Percentiles rank a stretch among this genome's conserved stretches.
Evolutionary conservation across 495 filamentous ascomycete genomes (phyloP).

Genomic region (Lasiosphaeria hispida): DNA sequence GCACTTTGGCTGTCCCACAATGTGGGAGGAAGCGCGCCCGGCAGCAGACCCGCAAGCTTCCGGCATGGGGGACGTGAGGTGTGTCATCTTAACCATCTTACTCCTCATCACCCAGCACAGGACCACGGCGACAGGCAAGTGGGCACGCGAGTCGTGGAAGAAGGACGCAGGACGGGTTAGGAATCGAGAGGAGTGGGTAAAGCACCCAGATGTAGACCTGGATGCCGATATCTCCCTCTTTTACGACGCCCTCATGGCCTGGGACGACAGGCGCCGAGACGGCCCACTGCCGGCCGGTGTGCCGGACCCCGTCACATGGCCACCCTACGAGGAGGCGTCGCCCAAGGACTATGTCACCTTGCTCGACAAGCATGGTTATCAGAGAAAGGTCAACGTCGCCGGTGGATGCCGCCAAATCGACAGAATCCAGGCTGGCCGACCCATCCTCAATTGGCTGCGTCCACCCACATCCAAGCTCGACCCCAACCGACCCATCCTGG

Average conservation of each 20-base stretch:
- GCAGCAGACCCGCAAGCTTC: neutral
- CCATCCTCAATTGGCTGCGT: neutral
- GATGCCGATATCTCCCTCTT: neutral
- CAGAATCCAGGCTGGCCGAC: neutral
- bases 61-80: neutral
- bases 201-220: neutral
- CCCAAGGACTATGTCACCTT: neutral
- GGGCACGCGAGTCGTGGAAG: neutral
- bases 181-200: neutral
- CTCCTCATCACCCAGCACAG: constrained; percentile 2
- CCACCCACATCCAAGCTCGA: neutral
- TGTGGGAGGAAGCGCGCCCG: neutral
- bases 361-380: neutral
- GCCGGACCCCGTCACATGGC: neutral
- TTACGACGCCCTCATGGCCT: neutral
- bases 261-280: neutral
- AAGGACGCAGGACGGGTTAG: neutral
- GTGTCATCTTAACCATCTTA: neutral
- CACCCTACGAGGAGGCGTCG: neutral
- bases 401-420: neutral
- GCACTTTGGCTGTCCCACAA: constrained; percentile 3
- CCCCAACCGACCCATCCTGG: neutral
- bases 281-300: neutral
- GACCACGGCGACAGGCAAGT: neutral
- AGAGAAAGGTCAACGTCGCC: neutral